These are phyloP conservation scores for Chlamydomonas incerta DNA, from an alignment of 139 green algal genomes.

Conservation along the genomic window DNA sequence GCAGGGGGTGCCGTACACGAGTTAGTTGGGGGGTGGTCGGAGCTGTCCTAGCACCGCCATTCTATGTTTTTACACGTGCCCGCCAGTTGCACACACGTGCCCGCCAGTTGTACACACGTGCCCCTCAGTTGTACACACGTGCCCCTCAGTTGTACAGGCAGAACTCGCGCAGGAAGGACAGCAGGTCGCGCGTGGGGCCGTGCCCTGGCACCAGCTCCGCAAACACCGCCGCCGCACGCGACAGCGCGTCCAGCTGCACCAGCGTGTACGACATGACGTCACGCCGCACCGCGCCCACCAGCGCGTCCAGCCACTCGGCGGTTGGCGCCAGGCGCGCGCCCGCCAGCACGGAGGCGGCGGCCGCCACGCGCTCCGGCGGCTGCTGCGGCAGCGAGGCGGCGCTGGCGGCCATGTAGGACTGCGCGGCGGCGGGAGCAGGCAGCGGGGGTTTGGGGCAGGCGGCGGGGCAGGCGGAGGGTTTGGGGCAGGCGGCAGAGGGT, in stretches of 20 bases:
- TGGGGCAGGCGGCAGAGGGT: no score
- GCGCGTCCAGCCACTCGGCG: constrained; percentile 2
- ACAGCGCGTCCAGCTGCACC: constrained; percentile 36
- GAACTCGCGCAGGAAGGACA: constrained; percentile 37
- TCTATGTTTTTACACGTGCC: no score
- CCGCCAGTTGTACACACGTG: no score
- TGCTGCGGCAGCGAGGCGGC: background rate
- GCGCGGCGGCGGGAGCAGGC: background rate
- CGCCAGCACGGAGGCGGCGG: constrained; percentile 11
- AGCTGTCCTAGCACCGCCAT: no score
- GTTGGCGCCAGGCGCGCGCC: constrained; percentile 1
- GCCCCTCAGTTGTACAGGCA: constrained; percentile 34
- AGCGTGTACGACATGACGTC: constrained; percentile 33
- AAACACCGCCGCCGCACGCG: constrained; percentile 23
- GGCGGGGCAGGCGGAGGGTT: no score
- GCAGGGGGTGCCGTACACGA: no score
- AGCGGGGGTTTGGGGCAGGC: background rate
- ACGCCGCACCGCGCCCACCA: constrained; percentile 5
- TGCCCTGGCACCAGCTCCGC: constrained; percentile 13
- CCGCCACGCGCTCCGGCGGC: background rate
- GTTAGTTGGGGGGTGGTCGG: no score
- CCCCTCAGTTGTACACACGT: no score
- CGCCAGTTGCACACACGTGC: no score
- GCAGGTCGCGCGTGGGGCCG: background rate
- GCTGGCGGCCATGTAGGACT: constrained; percentile 22